Base-by-base conservation (phyloP, 139 green algal species). In the Haematococcus lacustris region DNA sequence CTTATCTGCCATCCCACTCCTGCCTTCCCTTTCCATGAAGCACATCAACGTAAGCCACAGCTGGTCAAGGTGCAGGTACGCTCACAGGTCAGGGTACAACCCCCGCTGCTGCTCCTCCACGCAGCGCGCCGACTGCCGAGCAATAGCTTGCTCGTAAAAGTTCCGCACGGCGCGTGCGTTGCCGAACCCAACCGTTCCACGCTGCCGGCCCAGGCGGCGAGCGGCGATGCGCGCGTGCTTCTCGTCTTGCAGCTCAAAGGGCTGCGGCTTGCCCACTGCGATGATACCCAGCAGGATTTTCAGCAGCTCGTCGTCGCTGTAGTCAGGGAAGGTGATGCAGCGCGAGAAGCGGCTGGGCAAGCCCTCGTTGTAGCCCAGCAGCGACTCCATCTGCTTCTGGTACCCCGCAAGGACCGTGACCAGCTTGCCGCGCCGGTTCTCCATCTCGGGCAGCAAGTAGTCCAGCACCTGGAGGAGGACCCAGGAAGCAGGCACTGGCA, bases 101-200 rank as follows among this genome's bases (percentile, higher is more conserved):
- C n/a, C n/a, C n/a, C n/a, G n/a, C n/a, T n/a, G n/a, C n/a, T n/a
- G n/a, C n/a, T n/a, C n/a, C n/a, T n/a, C n/a, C n/a, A n/a, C n/a
- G n/a, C n/a, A n/a, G n/a, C n/a, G n/a, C n/a, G n/a, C n/a, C n/a
- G n/a, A n/a, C n/a, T n/a, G n/a, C n/a, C n/a, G n/a, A n/a, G n/a
- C n/a, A n/a, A n/a, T n/a, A n/a, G n/a, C n/a, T n/a, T n/a, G 64
- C 75, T 85, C 79, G 38, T 74, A 75, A 6, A 78, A 60, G 57
- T 83, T 87, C 3, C 82, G 73, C 35, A 82, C 78, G 1, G 78
- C 78, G n/a, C 82, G 71, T 39, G 82, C 82, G 63, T 87, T 87
- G 70, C 82, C 82, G 65, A 87, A 87, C 39, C 82, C 82, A 1
- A 51, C 33, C 0, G 30, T 66, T 39, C 78, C 81, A 3, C 82